Conservation (phyloP, 2,329 filamentous ascomycete genomes). For the Phaeosphaeria sp. region DNA sequence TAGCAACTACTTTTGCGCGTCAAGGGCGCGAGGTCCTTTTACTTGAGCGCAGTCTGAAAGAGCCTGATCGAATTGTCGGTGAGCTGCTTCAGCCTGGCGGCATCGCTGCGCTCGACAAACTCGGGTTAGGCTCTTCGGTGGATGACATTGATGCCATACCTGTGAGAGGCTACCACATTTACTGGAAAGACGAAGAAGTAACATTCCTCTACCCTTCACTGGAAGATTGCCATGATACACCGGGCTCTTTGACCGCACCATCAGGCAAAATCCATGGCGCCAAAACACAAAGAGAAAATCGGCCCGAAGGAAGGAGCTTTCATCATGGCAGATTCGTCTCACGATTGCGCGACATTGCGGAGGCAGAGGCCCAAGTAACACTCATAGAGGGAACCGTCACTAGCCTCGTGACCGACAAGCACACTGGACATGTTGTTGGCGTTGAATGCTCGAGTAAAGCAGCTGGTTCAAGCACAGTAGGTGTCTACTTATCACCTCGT, state of each 20-base stretch:
- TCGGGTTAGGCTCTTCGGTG: slow-evolving; percentile 80
- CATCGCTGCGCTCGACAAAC: slow-evolving; percentile 74
- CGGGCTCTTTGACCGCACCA: background rate
- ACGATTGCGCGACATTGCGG: slow-evolving; percentile 77
- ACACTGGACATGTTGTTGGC: slow-evolving; percentile 75
- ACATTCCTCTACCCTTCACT: slow-evolving; percentile 20
- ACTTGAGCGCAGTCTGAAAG: slow-evolving; percentile 83
- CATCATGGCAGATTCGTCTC: slow-evolving; percentile 92
- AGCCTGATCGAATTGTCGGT: slow-evolving; percentile 92
- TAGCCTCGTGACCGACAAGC: slow-evolving; percentile 71
- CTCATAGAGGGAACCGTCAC: slow-evolving; percentile 86
- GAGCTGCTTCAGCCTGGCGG: slow-evolving; percentile 92
- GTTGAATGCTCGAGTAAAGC: slow-evolving; percentile 66
- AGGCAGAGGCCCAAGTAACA: slow-evolving; percentile 78
- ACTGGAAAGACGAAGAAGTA: slow-evolving; percentile 63
- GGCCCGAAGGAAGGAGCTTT: slow-evolving; percentile 73
- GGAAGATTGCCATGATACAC: background rate
- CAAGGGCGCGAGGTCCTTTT: slow-evolving; percentile 89
- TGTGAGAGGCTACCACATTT: slow-evolving; percentile 84
- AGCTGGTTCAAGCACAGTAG: too few species aligned
- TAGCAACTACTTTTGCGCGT: background rate
- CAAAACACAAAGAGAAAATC: background rate
- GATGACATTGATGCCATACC: slow-evolving; percentile 84
- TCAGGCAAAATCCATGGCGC: background rate
- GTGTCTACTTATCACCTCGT: background rate